Evolutionary conservation across 2,329 filamentous ascomycete species (phyloP).

Genomic region (Parafenestella ontariensis): DNA sequence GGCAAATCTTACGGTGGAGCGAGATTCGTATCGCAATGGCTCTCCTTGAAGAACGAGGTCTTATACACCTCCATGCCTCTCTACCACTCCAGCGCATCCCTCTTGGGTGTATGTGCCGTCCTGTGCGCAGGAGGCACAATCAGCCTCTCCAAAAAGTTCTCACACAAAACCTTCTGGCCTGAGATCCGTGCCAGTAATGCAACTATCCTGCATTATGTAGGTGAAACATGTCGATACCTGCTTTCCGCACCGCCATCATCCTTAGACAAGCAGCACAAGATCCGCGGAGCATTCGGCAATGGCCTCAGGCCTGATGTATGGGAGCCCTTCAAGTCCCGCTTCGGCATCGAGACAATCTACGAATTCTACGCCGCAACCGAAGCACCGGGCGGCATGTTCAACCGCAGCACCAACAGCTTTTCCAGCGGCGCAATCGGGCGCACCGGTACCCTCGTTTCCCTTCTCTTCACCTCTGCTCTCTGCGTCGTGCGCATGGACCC

Average conservation of each 20-base stretch:
- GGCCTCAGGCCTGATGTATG: conserved; percentile 53
- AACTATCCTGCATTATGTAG: conserved; percentile 50
- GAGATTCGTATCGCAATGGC: conserved; percentile 29
- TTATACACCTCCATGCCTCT: conserved; percentile 51
- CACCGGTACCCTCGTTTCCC: conserved; percentile 67
- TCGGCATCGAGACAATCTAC: conserved; percentile 45
- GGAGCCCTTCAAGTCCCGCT: conserved; percentile 50
- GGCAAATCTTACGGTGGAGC: conserved; percentile 28
- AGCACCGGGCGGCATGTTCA: conserved; percentile 68
- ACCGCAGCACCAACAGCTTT: conserved; percentile 60
- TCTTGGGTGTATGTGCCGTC: conserved; percentile 36
- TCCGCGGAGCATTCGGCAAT: conserved; percentile 47
- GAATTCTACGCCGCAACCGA: conserved; percentile 53
- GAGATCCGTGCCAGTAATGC: conserved; percentile 45
- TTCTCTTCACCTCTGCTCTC: conserved; percentile 59
- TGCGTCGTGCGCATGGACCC: conserved; percentile 72
- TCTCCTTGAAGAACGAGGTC: conserved; percentile 37
- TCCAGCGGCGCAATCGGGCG: conserved; percentile 71
- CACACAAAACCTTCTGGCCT: conserved; percentile 49
- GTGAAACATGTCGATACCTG: conserved; percentile 50
- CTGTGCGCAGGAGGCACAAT: conserved; percentile 40
- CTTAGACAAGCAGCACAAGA: conserved; percentile 42
- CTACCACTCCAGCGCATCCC: conserved; percentile 44
- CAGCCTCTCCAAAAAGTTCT: conserved; percentile 40
- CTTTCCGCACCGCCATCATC: conserved; percentile 42